Conservation (phyloP, 495 filamentous ascomycete species). For the Elaphomyces granulatus region DNA sequence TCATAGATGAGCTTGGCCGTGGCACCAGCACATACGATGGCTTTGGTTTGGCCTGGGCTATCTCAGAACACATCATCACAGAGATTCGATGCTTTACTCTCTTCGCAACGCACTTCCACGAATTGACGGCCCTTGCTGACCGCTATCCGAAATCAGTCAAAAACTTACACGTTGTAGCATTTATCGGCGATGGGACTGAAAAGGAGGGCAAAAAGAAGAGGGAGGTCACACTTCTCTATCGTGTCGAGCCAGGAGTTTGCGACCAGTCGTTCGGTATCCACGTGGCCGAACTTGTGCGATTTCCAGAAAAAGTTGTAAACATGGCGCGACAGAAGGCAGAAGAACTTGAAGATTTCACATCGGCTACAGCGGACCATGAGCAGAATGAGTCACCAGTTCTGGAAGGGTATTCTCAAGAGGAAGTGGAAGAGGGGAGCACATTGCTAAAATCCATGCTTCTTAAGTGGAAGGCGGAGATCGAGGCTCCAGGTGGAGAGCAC, state of each 20-base stretch:
- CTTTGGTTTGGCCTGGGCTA: constrained; percentile 96
- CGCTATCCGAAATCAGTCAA: constrained; percentile 65
- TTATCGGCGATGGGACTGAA: constrained; percentile 52
- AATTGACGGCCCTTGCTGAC: constrained; percentile 80
- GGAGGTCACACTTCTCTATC: constrained; percentile 92
- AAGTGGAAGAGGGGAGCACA: constrained; percentile 81
- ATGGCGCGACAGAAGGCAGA: constrained; percentile 98
- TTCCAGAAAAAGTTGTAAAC: constrained; percentile 91
- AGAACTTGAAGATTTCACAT: constrained; percentile 91
- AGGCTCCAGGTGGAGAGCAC: constrained; percentile 32
- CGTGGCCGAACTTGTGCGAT: constrained; percentile 94
- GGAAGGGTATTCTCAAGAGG: constrained; percentile 56
- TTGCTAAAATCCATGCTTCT: constrained; percentile 74
- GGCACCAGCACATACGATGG: constrained; percentile 98
- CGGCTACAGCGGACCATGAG: constrained; percentile 36
- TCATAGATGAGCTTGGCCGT: constrained; percentile 97
- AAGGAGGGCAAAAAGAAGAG: constrained; percentile 31
- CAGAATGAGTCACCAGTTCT: constrained; percentile 26
- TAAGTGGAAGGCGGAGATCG: constrained; percentile 78
- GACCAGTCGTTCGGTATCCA: constrained; percentile 98
- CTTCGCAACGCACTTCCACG: constrained; percentile 98
- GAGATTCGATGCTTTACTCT: constrained; percentile 87
- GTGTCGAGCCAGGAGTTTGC: constrained; percentile 86
- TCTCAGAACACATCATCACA: constrained; percentile 91
- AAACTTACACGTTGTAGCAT: constrained; percentile 92